Base-by-base conservation (phyloP, 345 rosid species). In the Balakata baccata region DNA sequence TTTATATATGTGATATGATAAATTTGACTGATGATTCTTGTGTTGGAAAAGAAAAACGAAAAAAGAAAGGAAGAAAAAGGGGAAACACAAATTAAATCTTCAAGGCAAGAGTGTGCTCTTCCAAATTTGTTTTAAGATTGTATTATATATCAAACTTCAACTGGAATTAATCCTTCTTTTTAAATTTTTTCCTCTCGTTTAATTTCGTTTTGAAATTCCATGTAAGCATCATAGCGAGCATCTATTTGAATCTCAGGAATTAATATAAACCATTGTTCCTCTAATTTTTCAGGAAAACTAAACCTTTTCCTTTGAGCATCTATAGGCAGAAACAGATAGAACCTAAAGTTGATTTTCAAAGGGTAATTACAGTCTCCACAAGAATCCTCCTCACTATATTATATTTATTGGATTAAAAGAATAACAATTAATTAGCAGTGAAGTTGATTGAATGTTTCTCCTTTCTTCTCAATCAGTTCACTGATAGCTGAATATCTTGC, bases 61-160 rank as follows among this genome's bases (percentile, higher is more conserved):
- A 10, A 37, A 29, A 2, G 34, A 29, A 63, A 6, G 20, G 18
- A 39, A 39, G 7, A 38, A 6, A 5, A 63, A 17, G 13, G 14
- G 61, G 71, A 11, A 68, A 52, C 71, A 51, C 47, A 50, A 51
- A 68, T 68, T 68, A 11, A 7, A 47, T 50, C 7, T 51, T 8
- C 3, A 29, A 29, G 34, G 6, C 9, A 5, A 12, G 39, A 20
- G 58, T 51, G 41, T 18, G 20, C 60, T 67, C 59, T 67, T 67
- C 29, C 58, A 51, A 23, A 25, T 67, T 67, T 67, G 22, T 17
- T 41, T 50, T 5, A 25, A 68, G 47, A 14, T 68, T 68, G 71
- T 68, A 51, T 51, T 52, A 34, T 50, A 68, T 68, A 50, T 66
- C 37, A 49, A 66, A 66, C 70, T 68, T 68, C 46, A 68, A 52